Evolutionary conservation across 306 rosid species (phyloP).

Genomic region (Pterocarpus macrocarpus): DNA sequence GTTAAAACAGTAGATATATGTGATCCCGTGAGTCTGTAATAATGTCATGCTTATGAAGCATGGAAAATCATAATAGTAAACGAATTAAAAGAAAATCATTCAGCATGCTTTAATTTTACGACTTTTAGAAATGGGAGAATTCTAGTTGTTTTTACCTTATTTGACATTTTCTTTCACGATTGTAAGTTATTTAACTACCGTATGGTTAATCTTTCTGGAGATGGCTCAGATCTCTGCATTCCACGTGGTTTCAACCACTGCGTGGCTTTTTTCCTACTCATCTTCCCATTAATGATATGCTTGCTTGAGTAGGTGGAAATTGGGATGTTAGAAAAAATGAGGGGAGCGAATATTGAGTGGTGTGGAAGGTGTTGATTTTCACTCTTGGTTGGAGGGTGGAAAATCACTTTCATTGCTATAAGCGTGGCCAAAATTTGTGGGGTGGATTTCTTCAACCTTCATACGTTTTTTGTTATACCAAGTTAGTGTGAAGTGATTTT

Average conservation of each 20-base stretch:
- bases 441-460: constrained; percentile 32
- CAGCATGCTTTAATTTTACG: constrained; percentile 2
- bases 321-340: constrained; percentile 15
- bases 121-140: too few relatives aligned
- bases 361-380: constrained; percentile 35
- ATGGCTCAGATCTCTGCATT: constrained; percentile 23
- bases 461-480: constrained; percentile 39
- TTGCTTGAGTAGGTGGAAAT: constrained; percentile 38
- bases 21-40: background rate
- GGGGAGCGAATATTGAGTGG: background rate
- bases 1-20: constrained; percentile 23
- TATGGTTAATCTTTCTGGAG: constrained; percentile 27
- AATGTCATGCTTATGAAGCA: constrained; percentile 10
- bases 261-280: constrained; percentile 24
- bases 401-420: constrained; percentile 38
- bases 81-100: constrained; percentile 8
- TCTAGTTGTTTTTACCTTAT: background rate
- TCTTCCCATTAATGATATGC: constrained; percentile 11
- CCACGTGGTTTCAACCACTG: constrained; percentile 28
- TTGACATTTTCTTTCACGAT: background rate
- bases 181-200: constrained; percentile 1
- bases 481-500: constrained; percentile 41
- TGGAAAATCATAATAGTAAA: constrained; percentile 7
- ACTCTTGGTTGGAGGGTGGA: constrained; percentile 40
- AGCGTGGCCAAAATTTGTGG: constrained; percentile 43